phyloP scores from a whole-genome alignment of 176 grass and related monocot genomes.

The Juncus inflexus region DNA sequence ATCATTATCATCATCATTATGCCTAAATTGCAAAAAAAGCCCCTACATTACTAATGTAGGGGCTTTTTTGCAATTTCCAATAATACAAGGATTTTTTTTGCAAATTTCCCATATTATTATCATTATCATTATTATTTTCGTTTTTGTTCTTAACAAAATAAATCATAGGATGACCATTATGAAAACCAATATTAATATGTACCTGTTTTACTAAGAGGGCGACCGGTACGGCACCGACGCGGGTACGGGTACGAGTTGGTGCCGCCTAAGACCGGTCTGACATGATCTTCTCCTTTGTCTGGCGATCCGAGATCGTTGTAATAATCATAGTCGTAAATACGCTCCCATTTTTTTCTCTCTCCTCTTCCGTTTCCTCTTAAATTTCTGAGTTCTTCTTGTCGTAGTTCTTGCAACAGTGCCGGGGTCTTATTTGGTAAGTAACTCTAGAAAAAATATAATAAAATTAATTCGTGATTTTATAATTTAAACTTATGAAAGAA shows the following conservation, averaged over 20 bases:
- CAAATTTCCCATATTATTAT: neutral
- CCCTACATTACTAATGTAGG: too few species aligned
- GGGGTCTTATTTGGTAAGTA: conserved; percentile 74
- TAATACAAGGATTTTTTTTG: too few species aligned
- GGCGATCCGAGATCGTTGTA: conserved; percentile 88
- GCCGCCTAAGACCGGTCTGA: conserved; percentile 62
- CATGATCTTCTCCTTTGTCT: conserved; percentile 40
- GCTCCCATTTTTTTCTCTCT: conserved; percentile 73
- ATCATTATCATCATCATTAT: too few species aligned
- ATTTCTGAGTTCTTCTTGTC: conserved; percentile 59
- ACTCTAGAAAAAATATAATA: conserved; percentile 29
- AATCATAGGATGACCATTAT: neutral
- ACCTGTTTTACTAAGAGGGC: conserved; percentile 43
- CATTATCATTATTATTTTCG: neutral
- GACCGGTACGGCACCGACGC: conserved; percentile 72
- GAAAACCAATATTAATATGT: conserved; percentile 17
- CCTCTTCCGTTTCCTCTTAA: conserved; percentile 59
- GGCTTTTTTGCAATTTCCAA: too few species aligned
- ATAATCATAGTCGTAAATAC: conserved; percentile 67
- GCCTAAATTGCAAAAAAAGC: too few species aligned
- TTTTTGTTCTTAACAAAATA: neutral
- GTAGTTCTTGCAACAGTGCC: conserved; percentile 35
- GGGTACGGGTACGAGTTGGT: conserved; percentile 51
- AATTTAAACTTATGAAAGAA: too few species aligned
- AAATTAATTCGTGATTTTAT: too few species aligned